Conservation (phyloP, 83 land plant species). For the Thuja plicata region DNA sequence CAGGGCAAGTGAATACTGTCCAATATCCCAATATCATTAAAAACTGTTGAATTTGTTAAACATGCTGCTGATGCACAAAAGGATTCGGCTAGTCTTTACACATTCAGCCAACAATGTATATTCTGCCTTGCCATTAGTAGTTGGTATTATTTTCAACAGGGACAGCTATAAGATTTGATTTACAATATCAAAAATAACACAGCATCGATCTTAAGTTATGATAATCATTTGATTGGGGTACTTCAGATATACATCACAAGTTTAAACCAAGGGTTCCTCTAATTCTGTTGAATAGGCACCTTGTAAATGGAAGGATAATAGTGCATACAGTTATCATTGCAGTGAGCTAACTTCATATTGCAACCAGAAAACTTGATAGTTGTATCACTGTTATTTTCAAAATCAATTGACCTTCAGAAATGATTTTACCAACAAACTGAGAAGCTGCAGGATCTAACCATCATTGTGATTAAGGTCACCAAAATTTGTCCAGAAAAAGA, state of each 20-base stretch:
- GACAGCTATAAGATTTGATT: neutral
- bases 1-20: neutral
- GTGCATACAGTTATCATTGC: neutral
- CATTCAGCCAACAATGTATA: neutral
- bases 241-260: neutral
- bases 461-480: neutral
- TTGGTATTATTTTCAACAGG: neutral
- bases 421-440: neutral
- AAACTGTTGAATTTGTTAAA: neutral
- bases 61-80: neutral
- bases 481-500: neutral
- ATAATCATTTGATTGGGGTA: neutral
- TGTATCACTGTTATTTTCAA: neutral
- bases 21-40: neutral
- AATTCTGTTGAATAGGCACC: neutral
- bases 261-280: neutral
- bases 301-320: neutral
- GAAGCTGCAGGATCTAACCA: constrained; percentile 2
- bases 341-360: neutral
- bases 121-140: neutral
- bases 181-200: neutral
- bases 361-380: neutral
- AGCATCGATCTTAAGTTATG: neutral
- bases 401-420: neutral
- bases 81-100: neutral